A percentile compares a stretch with the other conserved stretches of the same genome.
Conservation (phyloP, 352 stramenopile species). For the Globisporangium uncinulatum region DNA sequence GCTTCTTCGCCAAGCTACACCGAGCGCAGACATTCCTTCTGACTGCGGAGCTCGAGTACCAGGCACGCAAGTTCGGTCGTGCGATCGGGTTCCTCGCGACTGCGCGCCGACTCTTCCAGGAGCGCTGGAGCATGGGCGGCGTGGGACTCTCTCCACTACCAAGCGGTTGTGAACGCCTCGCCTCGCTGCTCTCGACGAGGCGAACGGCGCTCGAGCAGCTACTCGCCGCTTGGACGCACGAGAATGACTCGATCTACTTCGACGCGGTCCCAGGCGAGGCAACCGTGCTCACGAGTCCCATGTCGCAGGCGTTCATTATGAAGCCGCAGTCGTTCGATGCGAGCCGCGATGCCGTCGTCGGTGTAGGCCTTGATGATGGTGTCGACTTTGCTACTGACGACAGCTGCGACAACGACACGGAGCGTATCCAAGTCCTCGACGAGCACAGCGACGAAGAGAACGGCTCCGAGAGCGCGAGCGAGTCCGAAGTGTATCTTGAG, state of each 20-base stretch:
- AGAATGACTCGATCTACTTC: slow-evolving; percentile 31
- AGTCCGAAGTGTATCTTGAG: slow-evolving; percentile 11
- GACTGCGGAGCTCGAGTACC: slow-evolving; percentile 17
- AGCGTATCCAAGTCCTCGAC: slow-evolving; percentile 11
- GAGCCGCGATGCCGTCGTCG: not conserved
- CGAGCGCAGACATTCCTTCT: slow-evolving; percentile 21
- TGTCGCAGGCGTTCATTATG: slow-evolving; percentile 29
- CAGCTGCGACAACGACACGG: not conserved
- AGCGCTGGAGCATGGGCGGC: slow-evolving; percentile 18
- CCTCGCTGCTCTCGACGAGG: slow-evolving; percentile 12
- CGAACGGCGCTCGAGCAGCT: slow-evolving; percentile 8
- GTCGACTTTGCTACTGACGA: not conserved
- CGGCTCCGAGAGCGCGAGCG: slow-evolving; percentile 5
- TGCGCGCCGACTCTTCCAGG: slow-evolving; percentile 17
- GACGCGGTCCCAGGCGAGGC: slow-evolving; percentile 18
- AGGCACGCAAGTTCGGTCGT: slow-evolving; percentile 15
- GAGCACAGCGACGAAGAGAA: slow-evolving; percentile 14
- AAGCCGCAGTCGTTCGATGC: slow-evolving; percentile 16
- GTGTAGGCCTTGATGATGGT: not conserved
- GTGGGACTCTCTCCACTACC: slow-evolving; percentile 18
- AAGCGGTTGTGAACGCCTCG: slow-evolving; percentile 7
- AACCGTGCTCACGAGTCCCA: slow-evolving; percentile 11
- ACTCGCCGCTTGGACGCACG: slow-evolving; percentile 10
- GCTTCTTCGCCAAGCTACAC: slow-evolving; percentile 28
- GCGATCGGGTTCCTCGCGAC: slow-evolving; percentile 21